phyloP scores from a whole-genome alignment of 768 basidiomycete species.

The Phaeotremella fagi region DNA sequence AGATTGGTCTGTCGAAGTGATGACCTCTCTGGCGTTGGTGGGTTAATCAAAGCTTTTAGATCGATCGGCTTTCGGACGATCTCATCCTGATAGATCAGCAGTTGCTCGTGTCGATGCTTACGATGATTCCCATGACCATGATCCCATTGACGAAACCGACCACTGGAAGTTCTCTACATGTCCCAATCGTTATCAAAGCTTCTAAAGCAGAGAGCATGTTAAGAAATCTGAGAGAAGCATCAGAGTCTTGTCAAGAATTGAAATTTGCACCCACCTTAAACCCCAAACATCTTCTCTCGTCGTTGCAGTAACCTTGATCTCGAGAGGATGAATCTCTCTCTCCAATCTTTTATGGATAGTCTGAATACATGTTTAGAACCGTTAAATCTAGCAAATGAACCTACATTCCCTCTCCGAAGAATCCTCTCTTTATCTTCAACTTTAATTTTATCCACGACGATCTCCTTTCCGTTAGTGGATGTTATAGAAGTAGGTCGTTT shows the following conservation, averaged over 20 bases:
- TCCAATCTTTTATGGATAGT: constrained; percentile 74
- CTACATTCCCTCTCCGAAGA: constrained; percentile 43
- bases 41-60: neutral
- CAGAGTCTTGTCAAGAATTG: constrained; percentile 1
- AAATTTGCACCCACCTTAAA: constrained; percentile 54
- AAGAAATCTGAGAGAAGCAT: constrained; percentile 55
- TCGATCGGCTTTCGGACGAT: constrained; percentile 38
- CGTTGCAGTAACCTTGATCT: constrained; percentile 54
- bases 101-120: constrained; percentile 9
- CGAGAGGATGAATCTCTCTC: constrained; percentile 61
- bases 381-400: constrained; percentile 2
- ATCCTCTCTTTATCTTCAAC: constrained; percentile 46
- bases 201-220: constrained; percentile 67
- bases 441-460: constrained; percentile 42
- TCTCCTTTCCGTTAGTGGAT: constrained; percentile 41
- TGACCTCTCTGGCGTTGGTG: constrained; percentile 1
- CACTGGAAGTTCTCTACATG: constrained; percentile 73
- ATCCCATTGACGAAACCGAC: constrained; percentile 67
- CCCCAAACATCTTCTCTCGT: constrained; percentile 72
- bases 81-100: constrained; percentile 40
- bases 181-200: constrained; percentile 52
- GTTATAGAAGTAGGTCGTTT: constrained; percentile 42
- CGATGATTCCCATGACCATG: constrained; percentile 70
- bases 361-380: constrained; percentile 46
- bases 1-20: constrained; percentile 25